Conservation (phyloP, 176 grass and related monocot genomes). For the Bonia amplexicaulis region DNA sequence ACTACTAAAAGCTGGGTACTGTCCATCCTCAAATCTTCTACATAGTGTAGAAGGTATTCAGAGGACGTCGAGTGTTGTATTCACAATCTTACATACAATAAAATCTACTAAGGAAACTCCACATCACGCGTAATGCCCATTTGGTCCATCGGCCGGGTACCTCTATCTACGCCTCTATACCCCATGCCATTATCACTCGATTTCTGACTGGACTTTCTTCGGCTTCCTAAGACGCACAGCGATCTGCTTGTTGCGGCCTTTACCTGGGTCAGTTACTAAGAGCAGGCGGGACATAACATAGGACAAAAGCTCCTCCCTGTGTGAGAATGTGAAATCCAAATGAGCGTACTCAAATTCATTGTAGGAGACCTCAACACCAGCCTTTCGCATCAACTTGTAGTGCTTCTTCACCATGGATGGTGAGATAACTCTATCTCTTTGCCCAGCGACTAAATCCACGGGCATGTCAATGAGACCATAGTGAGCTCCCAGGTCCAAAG, state of each 20-base stretch:
- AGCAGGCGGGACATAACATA: constrained; percentile 80
- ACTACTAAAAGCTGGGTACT: background rate
- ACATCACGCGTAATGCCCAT: background rate
- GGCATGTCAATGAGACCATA: constrained; percentile 82
- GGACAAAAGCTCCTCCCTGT: constrained; percentile 84
- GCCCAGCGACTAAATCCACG: constrained; percentile 77
- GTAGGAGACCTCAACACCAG: constrained; percentile 71
- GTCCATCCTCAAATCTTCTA: constrained; percentile 22
- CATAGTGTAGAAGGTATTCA: constrained; percentile 2
- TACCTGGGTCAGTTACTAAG: constrained; percentile 31
- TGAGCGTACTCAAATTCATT: constrained; percentile 98
- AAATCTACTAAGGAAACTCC: background rate
- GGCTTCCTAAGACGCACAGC: constrained; percentile 44
- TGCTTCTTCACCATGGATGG: constrained; percentile 96
- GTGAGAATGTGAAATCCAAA: constrained; percentile 97
- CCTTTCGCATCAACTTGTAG: constrained; percentile 70
- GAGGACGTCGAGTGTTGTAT: background rate
- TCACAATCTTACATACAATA: constrained; percentile 31
- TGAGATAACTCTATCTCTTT: constrained; percentile 72
- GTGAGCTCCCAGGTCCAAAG: constrained; percentile 66
- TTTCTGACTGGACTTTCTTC: constrained; percentile 34
- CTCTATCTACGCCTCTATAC: background rate
- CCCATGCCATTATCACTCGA: constrained; percentile 8
- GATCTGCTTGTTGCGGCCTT: constrained; percentile 37
- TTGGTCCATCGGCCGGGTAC: background rate